Percentiles rank a stretch among this genome's conserved stretches.
Evolutionary conservation across 768 basidiomycete species (phyloP).

Genomic region (Lanmaoa pseudosensibilis): DNA sequence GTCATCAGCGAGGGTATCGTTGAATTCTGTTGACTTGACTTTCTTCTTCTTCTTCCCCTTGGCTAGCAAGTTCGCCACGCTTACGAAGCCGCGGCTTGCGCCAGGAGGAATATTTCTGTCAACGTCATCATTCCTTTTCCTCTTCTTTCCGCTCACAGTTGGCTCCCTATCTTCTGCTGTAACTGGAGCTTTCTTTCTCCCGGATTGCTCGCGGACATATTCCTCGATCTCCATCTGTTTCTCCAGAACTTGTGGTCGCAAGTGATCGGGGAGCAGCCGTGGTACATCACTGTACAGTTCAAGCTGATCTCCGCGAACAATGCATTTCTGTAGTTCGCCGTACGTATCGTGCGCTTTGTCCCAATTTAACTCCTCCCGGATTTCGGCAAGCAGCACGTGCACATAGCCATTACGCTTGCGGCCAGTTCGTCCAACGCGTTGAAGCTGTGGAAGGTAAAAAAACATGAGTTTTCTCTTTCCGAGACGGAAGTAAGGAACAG

Average conservation of each 20-base stretch:
- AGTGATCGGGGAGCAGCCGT: conserved; percentile 75
- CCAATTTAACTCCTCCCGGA: conserved; percentile 88
- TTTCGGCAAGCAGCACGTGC: conserved; percentile 88
- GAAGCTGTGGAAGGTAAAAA: conserved; percentile 56
- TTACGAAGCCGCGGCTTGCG: conserved; percentile 72
- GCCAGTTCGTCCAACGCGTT: conserved; percentile 94
- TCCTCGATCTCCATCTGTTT: conserved; percentile 81
- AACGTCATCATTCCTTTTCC: conserved; percentile 69
- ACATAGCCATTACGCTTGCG: conserved; percentile 87
- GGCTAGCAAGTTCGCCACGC: conserved; percentile 59
- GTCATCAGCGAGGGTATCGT: conserved; percentile 51
- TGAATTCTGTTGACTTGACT: conserved; percentile 43
- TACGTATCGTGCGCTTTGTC: conserved; percentile 85
- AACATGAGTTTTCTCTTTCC: background rate
- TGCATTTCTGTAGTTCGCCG: conserved; percentile 83
- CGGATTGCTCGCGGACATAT: conserved; percentile 54
- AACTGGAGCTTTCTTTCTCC: conserved; percentile 33
- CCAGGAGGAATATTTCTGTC: conserved; percentile 70
- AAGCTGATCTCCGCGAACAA: conserved; percentile 80
- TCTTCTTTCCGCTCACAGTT: conserved; percentile 47
- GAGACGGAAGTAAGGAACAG: background rate
- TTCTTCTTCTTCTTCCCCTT: conserved; percentile 54
- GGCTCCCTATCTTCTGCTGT: conserved; percentile 27
- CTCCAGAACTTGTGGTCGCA: conserved; percentile 77
- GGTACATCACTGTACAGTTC: conserved; percentile 93